These are phyloP conservation scores for Panus rudis DNA, from an alignment of 768 basidiomycete genomes.

Conservation along the genomic window DNA sequence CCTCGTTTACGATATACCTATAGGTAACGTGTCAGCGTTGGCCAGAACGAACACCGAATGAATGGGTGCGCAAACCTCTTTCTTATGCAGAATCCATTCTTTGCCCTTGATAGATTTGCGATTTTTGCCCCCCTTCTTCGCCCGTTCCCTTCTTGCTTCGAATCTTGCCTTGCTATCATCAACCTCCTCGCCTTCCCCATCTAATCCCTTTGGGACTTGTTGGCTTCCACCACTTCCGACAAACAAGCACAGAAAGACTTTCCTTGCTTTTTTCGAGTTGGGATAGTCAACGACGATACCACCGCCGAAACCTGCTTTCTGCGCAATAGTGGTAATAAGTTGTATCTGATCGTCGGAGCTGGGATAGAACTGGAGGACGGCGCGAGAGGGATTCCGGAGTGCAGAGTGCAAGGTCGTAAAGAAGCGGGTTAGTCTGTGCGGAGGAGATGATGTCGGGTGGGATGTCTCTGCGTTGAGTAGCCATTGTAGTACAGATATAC, in stretches of 20 bases:
- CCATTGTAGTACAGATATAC: constrained; percentile 99
- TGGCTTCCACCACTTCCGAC: constrained; percentile 70
- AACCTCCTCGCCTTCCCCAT: constrained; percentile 50
- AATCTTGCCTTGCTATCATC: constrained; percentile 57
- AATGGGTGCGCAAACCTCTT: constrained; percentile 60
- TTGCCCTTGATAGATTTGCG: constrained; percentile 66
- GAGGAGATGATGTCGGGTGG: constrained; percentile 82
- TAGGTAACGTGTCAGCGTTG: constrained; percentile 5
- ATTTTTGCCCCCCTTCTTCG: constrained; percentile 50
- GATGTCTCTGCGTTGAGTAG: constrained; percentile 94
- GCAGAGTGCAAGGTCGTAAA: constrained; percentile 90
- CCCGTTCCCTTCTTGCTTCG: constrained; percentile 68
- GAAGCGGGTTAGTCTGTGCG: constrained; percentile 77
- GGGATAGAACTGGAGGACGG: constrained; percentile 92
- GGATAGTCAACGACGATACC: constrained; percentile 97
- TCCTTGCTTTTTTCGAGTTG: constrained; percentile 91
- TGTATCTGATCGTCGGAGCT: constrained; percentile 96
- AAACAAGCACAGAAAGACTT: constrained; percentile 90
- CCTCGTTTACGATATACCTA: constrained; percentile 81
- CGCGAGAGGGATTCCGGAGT: constrained; percentile 78
- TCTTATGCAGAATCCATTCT: constrained; percentile 96
- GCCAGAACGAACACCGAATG: background rate
- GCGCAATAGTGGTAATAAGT: constrained; percentile 87
- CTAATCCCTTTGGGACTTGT: constrained; percentile 70
- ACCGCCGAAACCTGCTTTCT: constrained; percentile 93